Conservation (phyloP, 2,329 filamentous ascomycete species). For the Nothopassalora personata region DNA sequence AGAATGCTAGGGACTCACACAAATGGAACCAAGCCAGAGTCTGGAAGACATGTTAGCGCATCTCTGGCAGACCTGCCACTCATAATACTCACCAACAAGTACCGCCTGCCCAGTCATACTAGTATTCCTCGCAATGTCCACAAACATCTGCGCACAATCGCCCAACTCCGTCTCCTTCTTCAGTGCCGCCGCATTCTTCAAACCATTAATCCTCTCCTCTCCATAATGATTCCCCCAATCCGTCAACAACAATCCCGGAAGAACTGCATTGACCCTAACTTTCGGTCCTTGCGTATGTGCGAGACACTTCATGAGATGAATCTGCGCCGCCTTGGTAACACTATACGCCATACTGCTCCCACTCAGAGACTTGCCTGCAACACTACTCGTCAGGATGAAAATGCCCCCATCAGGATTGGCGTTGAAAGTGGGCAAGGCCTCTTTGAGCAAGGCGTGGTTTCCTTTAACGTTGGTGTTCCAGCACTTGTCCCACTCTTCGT, state of each 20-base stretch:
- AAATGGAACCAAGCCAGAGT: background rate
- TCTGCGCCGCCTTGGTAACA: constrained; percentile 68
- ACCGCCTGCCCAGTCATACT: constrained; percentile 46
- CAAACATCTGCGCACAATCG: constrained; percentile 52
- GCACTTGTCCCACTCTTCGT: constrained; percentile 62
- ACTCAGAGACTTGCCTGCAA: constrained; percentile 48
- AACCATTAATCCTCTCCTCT: constrained; percentile 50
- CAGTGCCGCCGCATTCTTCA: constrained; percentile 54
- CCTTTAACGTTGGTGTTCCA: constrained; percentile 58
- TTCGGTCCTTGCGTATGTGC: constrained; percentile 58
- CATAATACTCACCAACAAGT: constrained; percentile 35
- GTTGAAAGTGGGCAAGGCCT: constrained; percentile 54
- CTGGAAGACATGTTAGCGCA: background rate
- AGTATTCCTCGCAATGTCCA: constrained; percentile 52
- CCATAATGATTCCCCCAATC: constrained; percentile 54
- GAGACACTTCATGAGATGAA: constrained; percentile 62
- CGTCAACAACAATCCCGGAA: constrained; percentile 60
- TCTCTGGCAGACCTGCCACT: no score
- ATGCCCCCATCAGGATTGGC: constrained; percentile 58
- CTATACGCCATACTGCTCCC: constrained; percentile 65
- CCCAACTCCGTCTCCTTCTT: constrained; percentile 52
- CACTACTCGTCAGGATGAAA: constrained; percentile 59
- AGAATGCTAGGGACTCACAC: background rate
- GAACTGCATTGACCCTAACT: constrained; percentile 59
- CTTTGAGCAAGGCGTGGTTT: constrained; percentile 20